Percentiles rank a stretch among this genome's conserved stretches.
phyloP scores from a whole-genome alignment of 2,329 filamentous ascomycete genomes.

The Cladobotryum protrusum region DNA sequence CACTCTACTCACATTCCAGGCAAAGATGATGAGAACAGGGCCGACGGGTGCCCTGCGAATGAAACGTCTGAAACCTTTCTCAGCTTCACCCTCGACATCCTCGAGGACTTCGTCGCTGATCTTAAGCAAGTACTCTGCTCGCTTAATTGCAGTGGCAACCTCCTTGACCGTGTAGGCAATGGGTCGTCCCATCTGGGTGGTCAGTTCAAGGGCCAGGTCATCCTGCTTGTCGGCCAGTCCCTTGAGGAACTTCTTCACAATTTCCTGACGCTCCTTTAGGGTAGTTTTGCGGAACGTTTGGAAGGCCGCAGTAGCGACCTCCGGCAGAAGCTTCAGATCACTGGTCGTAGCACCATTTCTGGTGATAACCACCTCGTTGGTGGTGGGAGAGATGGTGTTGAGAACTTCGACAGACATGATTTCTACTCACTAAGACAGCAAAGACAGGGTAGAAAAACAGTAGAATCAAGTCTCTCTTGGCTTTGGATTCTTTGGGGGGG shows the following conservation, averaged over 20 bases:
- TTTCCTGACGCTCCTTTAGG: constrained; percentile 68
- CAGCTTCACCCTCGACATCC: constrained; percentile 74
- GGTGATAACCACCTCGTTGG: constrained; percentile 76
- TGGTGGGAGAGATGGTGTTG: constrained; percentile 83
- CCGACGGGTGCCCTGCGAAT: constrained; percentile 85
- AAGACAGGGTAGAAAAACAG: background rate
- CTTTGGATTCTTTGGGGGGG: background rate
- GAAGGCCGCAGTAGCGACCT: constrained; percentile 68
- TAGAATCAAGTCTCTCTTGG: background rate
- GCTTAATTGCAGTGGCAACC: constrained; percentile 75
- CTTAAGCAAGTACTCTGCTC: constrained; percentile 79
- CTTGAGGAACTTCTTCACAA: constrained; percentile 73
- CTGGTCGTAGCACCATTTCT: constrained; percentile 65
- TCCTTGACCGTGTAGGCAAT: constrained; percentile 83
- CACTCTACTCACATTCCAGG: constrained; percentile 77
- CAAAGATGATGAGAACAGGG: constrained; percentile 82
- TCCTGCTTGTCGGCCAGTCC: constrained; percentile 65
- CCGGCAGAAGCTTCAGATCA: constrained; percentile 67
- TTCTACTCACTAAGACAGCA: constrained; percentile 17
- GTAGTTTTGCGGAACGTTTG: constrained; percentile 68
- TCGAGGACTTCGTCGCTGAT: constrained; percentile 72
- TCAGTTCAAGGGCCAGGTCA: constrained; percentile 77
- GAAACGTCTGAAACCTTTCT: constrained; percentile 85
- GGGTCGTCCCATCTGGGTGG: constrained; percentile 90
- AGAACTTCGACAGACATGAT: constrained; percentile 58